These are phyloP conservation scores for Yarrowia deformans DNA, from an alignment of 805 yeast genomes.

Conservation along the genomic window DNA sequence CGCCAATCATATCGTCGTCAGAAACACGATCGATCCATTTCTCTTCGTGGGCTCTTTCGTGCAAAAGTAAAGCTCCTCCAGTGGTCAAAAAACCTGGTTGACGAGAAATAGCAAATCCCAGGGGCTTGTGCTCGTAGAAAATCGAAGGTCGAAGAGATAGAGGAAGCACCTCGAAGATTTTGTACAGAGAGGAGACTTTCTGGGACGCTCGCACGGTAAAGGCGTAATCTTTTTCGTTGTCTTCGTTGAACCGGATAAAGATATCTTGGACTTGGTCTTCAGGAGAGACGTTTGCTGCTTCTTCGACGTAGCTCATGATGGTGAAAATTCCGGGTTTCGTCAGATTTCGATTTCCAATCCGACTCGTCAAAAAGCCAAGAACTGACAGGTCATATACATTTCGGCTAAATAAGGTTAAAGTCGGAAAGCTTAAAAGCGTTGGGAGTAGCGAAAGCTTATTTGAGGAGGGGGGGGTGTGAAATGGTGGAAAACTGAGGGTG, in stretches of 20 bases:
- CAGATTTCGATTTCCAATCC: too few species aligned
- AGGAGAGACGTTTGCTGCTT: constrained; percentile 1
- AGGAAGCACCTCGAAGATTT: constrained; percentile 71
- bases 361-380: too few species aligned
- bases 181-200: constrained; percentile 64
- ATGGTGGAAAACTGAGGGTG: too few species aligned
- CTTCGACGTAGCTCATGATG: constrained; percentile 34
- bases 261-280: constrained; percentile 49
- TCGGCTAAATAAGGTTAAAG: background rate
- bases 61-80: constrained; percentile 80
- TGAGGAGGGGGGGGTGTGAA: background rate
- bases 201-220: constrained; percentile 69
- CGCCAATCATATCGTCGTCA: constrained; percentile 60
- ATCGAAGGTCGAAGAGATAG: constrained; percentile 80
- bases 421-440: background rate
- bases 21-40: constrained; percentile 58
- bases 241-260: constrained; percentile 84
- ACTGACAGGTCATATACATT: too few species aligned
- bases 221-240: constrained; percentile 87
- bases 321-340: too few species aligned
- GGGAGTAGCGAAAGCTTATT: constrained; percentile 20
- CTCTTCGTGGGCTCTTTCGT: constrained; percentile 60
- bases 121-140: constrained; percentile 71
- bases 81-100: constrained; percentile 84
- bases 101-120: constrained; percentile 65